These are phyloP conservation scores for Crithidia sp. DNA, from an alignment of 208 protist species.

Conservation along the genomic window DNA sequence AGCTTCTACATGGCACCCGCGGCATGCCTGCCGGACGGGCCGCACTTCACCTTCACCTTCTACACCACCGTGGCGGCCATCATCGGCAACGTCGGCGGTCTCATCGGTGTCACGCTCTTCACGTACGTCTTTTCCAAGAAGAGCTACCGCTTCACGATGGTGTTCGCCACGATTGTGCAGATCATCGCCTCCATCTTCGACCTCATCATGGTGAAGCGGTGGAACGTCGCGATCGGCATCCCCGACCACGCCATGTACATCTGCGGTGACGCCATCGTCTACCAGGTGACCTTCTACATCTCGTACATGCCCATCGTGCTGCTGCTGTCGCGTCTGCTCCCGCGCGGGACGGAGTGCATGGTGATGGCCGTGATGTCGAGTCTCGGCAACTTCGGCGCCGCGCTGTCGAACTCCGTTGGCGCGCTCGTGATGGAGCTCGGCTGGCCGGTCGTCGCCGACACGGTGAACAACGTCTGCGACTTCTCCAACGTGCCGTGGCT, in stretches of 20 bases:
- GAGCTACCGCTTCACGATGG: conserved; percentile 68
- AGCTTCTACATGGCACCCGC: conserved; percentile 54
- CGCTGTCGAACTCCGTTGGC: conserved; percentile 53
- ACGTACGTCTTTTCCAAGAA: conserved; percentile 55
- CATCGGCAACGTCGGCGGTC: conserved; percentile 49
- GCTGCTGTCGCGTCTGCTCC: conserved; percentile 34
- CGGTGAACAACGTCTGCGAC: conserved; percentile 49
- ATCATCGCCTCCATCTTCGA: conserved; percentile 67
- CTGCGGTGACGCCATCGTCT: conserved; percentile 65
- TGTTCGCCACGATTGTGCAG: conserved; percentile 49
- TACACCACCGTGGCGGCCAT: conserved; percentile 56
- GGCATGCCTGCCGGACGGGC: conserved; percentile 55
- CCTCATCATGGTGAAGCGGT: conserved; percentile 78
- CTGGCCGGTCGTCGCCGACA: conserved; percentile 45
- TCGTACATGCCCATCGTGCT: conserved; percentile 16
- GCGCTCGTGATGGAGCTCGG: conserved; percentile 52
- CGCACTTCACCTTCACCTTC: conserved; percentile 65
- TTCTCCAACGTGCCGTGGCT: conserved; percentile 64
- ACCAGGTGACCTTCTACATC: conserved; percentile 37
- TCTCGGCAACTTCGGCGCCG: conserved; percentile 63
- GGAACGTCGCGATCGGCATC: conserved; percentile 64
- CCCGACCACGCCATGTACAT: conserved; percentile 77
- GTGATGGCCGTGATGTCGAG: conserved; percentile 74
- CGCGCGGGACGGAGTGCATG: conserved; percentile 72
- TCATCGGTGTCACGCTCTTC: conserved; percentile 62